Evolutionary conservation across 805 yeast genomes (phyloP).

Genomic region (Vanderwaltozyma yarrowii): DNA sequence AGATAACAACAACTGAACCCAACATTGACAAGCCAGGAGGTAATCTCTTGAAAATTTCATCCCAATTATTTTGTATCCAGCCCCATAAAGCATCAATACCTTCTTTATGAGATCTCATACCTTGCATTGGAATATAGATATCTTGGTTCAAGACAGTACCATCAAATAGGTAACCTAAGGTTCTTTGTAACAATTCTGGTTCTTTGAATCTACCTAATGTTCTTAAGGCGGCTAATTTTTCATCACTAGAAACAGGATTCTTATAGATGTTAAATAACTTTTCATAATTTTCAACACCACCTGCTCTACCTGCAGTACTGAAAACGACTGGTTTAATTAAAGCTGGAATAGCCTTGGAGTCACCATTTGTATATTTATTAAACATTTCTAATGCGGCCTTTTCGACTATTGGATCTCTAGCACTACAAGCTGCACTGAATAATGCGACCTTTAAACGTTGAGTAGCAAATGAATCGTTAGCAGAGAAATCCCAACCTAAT

Average conservation of each 20-base stretch:
- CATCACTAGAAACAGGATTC: slow-evolving; percentile 51
- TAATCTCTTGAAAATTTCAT: slow-evolving; percentile 46
- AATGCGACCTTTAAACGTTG: slow-evolving; percentile 60
- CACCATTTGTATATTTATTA: slow-evolving; percentile 47
- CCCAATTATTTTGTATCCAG: slow-evolving; percentile 73
- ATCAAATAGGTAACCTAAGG: slow-evolving; percentile 46
- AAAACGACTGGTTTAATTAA: slow-evolving; percentile 61
- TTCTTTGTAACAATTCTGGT: slow-evolving; percentile 41
- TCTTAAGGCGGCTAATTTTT: slow-evolving; percentile 59
- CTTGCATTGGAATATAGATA: slow-evolving; percentile 65
- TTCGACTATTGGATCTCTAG: slow-evolving; percentile 39
- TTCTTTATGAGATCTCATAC: slow-evolving; percentile 48
- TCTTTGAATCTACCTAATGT: slow-evolving; percentile 56
- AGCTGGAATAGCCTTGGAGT: slow-evolving; percentile 60
- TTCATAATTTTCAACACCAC: slow-evolving; percentile 54
- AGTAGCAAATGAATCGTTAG: slow-evolving; percentile 43
- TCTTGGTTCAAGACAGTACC: slow-evolving; percentile 62
- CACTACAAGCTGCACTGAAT: slow-evolving; percentile 48
- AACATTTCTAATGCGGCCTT: slow-evolving; percentile 42
- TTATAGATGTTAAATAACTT: slow-evolving; percentile 49
- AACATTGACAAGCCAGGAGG: slow-evolving; percentile 80
- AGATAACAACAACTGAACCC: slow-evolving; percentile 56
- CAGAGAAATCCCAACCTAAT: slow-evolving; percentile 53
- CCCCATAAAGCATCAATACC: slow-evolving; percentile 65
- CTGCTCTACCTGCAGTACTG: slow-evolving; percentile 52